phyloP scores from a whole-genome alignment of 2,329 filamentous ascomycete species.

The Phialemoniopsis sp. region DNA sequence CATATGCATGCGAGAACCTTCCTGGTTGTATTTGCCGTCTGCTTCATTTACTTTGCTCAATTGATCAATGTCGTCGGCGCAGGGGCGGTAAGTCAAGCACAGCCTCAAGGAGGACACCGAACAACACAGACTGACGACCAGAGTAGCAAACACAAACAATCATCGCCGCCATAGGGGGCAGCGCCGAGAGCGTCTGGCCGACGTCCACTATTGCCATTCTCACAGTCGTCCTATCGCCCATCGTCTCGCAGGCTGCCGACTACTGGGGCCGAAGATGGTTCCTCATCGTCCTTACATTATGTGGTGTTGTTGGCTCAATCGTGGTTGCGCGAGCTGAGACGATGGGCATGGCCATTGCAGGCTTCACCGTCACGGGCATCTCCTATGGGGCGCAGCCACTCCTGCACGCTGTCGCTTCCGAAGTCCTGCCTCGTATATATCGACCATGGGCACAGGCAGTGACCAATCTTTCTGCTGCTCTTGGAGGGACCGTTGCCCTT shows the following conservation, averaged over 20 bases:
- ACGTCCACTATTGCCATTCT: constrained; percentile 27
- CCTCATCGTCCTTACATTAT: constrained; percentile 25
- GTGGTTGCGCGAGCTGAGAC: constrained; percentile 26
- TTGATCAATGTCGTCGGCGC: constrained; percentile 26
- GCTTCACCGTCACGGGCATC: constrained; percentile 27
- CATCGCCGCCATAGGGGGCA: constrained; percentile 20
- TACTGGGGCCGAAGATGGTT: constrained; percentile 37
- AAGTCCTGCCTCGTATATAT: constrained; percentile 30
- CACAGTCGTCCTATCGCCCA: constrained; percentile 27
- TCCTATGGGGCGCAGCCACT: constrained; percentile 31
- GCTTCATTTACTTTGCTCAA: constrained; percentile 29
- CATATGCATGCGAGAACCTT: constrained; percentile 26
- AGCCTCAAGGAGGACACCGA: too few species aligned
- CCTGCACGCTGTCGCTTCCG: constrained; percentile 30
- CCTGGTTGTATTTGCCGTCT: constrained; percentile 26
- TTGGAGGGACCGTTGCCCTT: constrained; percentile 25
- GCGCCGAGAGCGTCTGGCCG: constrained; percentile 24
- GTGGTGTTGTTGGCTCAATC: constrained; percentile 28
- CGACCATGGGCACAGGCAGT: constrained; percentile 28
- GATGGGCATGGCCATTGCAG: constrained; percentile 30
- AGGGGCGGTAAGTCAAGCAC: constrained; percentile 25
- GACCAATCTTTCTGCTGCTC: constrained; percentile 20
- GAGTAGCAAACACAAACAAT: constrained; percentile 8
- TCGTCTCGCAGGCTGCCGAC: constrained; percentile 32
- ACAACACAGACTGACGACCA: too few species aligned